Conservation (phyloP, 176 grass and related monocot genomes). For the Avena eriantha region DNA sequence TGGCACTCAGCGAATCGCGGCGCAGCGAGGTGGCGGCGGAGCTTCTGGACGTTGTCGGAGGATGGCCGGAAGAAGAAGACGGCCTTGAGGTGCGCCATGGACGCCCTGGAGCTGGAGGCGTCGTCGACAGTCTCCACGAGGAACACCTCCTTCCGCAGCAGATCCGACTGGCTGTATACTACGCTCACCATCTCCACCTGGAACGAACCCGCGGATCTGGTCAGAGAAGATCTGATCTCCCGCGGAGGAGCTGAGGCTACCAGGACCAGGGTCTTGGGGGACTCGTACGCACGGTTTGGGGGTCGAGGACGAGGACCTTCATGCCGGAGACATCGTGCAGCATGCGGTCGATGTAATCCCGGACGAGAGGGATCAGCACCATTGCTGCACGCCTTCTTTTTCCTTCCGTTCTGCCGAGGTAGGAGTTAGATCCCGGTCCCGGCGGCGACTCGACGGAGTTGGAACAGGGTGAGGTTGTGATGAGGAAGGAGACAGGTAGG, state of each 20-base stretch:
- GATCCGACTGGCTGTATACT: constrained; percentile 92
- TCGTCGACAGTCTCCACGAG: constrained; percentile 90
- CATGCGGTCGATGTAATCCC: constrained; percentile 96
- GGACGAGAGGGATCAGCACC: constrained; percentile 73
- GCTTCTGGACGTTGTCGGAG: constrained; percentile 88
- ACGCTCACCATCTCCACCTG: constrained; percentile 97
- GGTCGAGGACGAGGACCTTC: constrained; percentile 95
- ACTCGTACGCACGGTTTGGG: constrained; percentile 59
- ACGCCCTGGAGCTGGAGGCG: constrained; percentile 77
- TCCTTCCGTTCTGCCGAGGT: neutral
- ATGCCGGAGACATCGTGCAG: constrained; percentile 94
- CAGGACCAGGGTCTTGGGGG: constrained; percentile 15
- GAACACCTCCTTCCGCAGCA: constrained; percentile 95
- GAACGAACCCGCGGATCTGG: constrained; percentile 27
- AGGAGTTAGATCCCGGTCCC: neutral
- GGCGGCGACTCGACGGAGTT: constrained; percentile 21
- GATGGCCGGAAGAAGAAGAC: constrained; percentile 89
- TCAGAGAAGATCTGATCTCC: constrained; percentile 15
- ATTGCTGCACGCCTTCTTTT: constrained; percentile 34
- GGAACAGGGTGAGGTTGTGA: neutral
- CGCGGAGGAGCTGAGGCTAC: constrained; percentile 5
- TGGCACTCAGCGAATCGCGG: constrained; percentile 92
- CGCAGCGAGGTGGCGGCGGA: constrained; percentile 75
- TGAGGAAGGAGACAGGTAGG: neutral
- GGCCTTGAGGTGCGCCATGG: constrained; percentile 95